Conservation (phyloP, 192 early-diverging fungal species). For the Backusella tuberculispora region DNA sequence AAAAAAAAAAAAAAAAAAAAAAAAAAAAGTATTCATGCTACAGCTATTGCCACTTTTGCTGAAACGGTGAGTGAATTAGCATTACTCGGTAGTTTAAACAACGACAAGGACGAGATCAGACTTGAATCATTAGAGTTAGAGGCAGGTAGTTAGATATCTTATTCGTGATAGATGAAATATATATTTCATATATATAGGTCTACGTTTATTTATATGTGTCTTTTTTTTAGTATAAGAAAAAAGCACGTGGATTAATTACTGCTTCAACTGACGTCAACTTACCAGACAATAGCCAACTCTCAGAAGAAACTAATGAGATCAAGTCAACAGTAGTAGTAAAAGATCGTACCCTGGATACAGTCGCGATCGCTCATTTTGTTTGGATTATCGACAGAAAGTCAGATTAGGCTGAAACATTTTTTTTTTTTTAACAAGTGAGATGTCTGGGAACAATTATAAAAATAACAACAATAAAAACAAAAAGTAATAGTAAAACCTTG, state of each 20-base stretch:
- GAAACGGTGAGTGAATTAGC: conserved; percentile 57
- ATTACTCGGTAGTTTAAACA: conserved; percentile 46
- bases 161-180: not conserved
- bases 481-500: too few species aligned
- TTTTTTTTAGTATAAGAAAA: conserved; percentile 41
- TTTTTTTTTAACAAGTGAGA: too few species aligned
- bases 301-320: not conserved
- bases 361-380: conserved; percentile 49
- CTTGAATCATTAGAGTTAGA: conserved; percentile 52
- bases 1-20: conserved; percentile 14
- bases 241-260: conserved; percentile 45
- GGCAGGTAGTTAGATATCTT: conserved; percentile 35
- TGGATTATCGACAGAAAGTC: conserved; percentile 49
- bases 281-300: not conserved
- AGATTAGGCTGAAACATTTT: not conserved
- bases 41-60: conserved; percentile 56
- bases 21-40: conserved; percentile 47
- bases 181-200: not conserved
- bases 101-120: conserved; percentile 46
- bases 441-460: not conserved
- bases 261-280: conserved; percentile 39
- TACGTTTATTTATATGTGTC: not conserved
- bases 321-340: conserved; percentile 46
- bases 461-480: not conserved
- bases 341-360: conserved; percentile 50